These are phyloP conservation scores for Endocarpon pusillum DNA, from an alignment of 495 filamentous ascomycete species.

Conservation along the genomic window DNA sequence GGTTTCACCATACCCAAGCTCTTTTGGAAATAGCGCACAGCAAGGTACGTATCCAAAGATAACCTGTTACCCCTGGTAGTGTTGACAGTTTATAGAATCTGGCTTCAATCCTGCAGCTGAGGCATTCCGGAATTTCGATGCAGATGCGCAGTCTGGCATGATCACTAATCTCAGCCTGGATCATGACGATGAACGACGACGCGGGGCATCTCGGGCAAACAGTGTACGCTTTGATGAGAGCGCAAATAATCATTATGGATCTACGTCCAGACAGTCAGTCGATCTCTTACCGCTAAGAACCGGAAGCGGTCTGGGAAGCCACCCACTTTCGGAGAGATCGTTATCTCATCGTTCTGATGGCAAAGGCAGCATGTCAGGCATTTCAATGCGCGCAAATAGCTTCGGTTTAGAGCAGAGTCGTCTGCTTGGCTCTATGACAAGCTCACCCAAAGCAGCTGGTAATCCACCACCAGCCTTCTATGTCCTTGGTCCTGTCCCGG, in stretches of 20 bases:
- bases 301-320: slow-evolving; percentile 64
- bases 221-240: slow-evolving; percentile 98
- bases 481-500: slow-evolving; percentile 69
- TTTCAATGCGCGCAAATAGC: slow-evolving; percentile 73
- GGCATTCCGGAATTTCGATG: slow-evolving; percentile 72
- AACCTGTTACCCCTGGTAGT: slow-evolving; percentile 4
- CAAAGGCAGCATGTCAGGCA: slow-evolving; percentile 77
- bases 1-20: slow-evolving; percentile 62
- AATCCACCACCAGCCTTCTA: slow-evolving; percentile 66
- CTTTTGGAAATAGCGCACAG: slow-evolving; percentile 47
- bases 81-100: slow-evolving; percentile 36
- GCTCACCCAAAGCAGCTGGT: slow-evolving; percentile 37
- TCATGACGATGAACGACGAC: slow-evolving; percentile 75
- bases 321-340: slow-evolving; percentile 74
- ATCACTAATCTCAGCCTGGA: slow-evolving; percentile 65
- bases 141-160: slow-evolving; percentile 52
- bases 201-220: slow-evolving; percentile 85
- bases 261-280: slow-evolving; percentile 67
- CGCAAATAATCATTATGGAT: slow-evolving; percentile 56
- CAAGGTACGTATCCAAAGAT: slow-evolving; percentile 40
- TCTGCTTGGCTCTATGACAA: slow-evolving; percentile 39
- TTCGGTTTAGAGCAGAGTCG: slow-evolving; percentile 62
- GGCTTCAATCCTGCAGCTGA: slow-evolving; percentile 57
- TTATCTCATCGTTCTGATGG: slow-evolving; percentile 92
- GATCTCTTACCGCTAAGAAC: slow-evolving; percentile 57